Conservation (phyloP, 129 eudicot genomes). For the Lonicera japonica region DNA sequence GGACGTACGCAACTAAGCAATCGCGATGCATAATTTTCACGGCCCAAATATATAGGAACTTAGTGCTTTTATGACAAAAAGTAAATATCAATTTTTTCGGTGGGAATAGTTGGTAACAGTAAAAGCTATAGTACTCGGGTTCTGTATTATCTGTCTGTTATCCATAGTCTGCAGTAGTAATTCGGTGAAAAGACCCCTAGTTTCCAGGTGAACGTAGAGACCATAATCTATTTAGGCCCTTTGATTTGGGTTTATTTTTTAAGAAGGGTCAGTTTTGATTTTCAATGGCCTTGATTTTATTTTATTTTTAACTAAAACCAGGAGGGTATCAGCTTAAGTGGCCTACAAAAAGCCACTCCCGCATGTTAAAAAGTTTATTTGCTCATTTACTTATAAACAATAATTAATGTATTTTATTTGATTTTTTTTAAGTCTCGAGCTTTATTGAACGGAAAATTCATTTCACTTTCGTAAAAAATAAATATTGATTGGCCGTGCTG, state of each 20-base stretch:
- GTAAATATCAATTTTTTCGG: background rate
- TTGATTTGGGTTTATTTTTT: background rate
- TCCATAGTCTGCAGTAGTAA: background rate
- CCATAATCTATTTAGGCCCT: background rate
- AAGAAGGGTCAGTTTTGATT: background rate
- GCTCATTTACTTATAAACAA: no score
- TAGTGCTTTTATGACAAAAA: background rate
- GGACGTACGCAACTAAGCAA: conserved; percentile 47
- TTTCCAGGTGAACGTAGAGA: background rate
- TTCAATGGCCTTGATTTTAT: background rate
- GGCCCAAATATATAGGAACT: no score
- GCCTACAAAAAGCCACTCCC: no score
- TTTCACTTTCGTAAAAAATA: no score
- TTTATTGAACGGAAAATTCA: no score
- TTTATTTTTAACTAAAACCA: background rate
- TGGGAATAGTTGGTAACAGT: background rate
- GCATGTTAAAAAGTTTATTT: no score
- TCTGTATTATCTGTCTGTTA: background rate
- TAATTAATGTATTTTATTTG: no score
- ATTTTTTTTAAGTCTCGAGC: no score
- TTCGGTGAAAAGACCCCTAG: background rate
- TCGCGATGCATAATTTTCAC: conserved; percentile 31
- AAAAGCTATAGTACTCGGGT: background rate
- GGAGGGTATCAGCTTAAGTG: background rate
- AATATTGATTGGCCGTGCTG: no score